Percentiles rank a stretch among this genome's conserved stretches.
Evolutionary conservation across 1,284 basidiomycete species (phyloP).

Genomic region (Entoloma clypeatum): DNA sequence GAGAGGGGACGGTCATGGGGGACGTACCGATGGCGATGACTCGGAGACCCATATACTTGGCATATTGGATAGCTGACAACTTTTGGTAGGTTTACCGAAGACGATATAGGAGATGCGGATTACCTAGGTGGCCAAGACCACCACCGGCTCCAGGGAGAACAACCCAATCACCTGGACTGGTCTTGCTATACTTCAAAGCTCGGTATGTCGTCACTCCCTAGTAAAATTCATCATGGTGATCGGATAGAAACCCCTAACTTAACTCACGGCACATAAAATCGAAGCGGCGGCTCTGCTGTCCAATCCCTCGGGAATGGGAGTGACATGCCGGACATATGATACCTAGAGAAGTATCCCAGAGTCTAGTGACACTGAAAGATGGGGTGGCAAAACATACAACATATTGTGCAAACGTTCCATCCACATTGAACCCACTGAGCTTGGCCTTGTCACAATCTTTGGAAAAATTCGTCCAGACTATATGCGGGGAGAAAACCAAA

Average conservation of each 20-base stretch:
- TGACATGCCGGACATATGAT: constrained; percentile 67
- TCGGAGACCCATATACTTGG: constrained; percentile 68
- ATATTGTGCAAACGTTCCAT: constrained; percentile 86
- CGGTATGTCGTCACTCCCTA: constrained; percentile 81
- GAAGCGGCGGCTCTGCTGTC: constrained; percentile 73
- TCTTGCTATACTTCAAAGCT: constrained; percentile 73
- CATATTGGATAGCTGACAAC: constrained; percentile 69
- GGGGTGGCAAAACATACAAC: constrained; percentile 39
- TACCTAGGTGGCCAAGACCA: constrained; percentile 67
- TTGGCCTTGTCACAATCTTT: constrained; percentile 60
- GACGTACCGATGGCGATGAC: constrained; percentile 71
- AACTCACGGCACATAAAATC: constrained; percentile 73
- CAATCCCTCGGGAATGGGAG: constrained; percentile 69
- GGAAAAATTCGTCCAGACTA: constrained; percentile 1
- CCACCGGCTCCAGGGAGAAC: constrained; percentile 79
- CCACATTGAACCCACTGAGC: constrained; percentile 70
- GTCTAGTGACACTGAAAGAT: neutral
- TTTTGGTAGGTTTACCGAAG: neutral
- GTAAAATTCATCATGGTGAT: constrained; percentile 3
- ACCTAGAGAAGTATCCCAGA: constrained; percentile 32
- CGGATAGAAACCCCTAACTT: neutral
- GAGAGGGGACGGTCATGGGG: too few species aligned
- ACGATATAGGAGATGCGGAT: constrained; percentile 4
- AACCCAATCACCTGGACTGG: constrained; percentile 77
- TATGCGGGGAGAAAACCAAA: constrained; percentile 13